Base-by-base conservation (phyloP, 2,329 filamentous ascomycete species). In the Myriosclerotinia scirpicola region DNA sequence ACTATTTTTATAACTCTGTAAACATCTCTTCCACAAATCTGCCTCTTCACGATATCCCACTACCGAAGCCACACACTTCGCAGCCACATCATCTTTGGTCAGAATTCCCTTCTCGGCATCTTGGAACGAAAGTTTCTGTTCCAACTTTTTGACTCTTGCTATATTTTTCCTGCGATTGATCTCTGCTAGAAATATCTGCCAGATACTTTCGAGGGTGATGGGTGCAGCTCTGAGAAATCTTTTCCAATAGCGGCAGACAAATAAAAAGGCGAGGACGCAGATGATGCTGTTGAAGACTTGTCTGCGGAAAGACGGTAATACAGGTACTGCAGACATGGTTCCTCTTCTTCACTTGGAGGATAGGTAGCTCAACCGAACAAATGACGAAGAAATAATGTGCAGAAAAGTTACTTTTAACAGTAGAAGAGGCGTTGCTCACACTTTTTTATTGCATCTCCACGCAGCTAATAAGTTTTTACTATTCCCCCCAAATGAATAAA, bases 21-120 rank as follows among this genome's bases (percentile, higher is more conserved):
- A 55, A 34, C 65, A 69, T 56, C 60, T 70, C 38, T 63, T 67
- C 56, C 62, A 70, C 38, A 70, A n/a, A 52, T 50, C 54, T 15
- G 65, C 58, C 36, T 70, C 69, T 40, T 70, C 69, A 14, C 69
- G 65, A 54, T 70, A 70, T 50, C 69, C 69, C 38, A 70, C 69
- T 26, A 70, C 67, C 11, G 67, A 69, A 36, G 69, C 65, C 40
- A 70, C 52, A 48, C 68, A 66, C 38, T 55, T 67, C 26, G 63
- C 67, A 20, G 67, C 67, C 5, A 59, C 26, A 50, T 63, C 26
- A 15, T 53, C 62, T 55, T 56, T 70, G 22, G 62, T 63, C 56
- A 34, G 52, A 20, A 52, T 6, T n/a, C 68, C 67, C 61, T 61
- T 64, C 54, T 70, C 69, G 38, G 64, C 67, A 60, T 70, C 69